Conservation (phyloP, 2,329 filamentous ascomycete species). For the Aureobasidium mangrovei region DNA sequence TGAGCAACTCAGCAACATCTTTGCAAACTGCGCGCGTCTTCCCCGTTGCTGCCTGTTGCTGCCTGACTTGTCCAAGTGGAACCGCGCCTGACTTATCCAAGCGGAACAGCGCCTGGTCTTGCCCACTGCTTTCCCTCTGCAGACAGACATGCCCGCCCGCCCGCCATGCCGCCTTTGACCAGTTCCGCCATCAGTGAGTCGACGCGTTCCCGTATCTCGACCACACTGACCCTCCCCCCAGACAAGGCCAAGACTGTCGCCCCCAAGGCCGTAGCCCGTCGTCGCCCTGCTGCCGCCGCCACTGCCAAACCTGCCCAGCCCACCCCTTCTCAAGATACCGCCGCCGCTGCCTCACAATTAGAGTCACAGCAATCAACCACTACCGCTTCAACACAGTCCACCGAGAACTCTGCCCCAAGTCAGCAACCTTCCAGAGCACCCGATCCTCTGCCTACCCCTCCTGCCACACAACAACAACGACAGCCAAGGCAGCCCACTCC, state of each 20-base stretch:
- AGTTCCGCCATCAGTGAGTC: slow-evolving; percentile 45
- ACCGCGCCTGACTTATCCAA: no score
- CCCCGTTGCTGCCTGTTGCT: no score
- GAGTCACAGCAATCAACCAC: neutral
- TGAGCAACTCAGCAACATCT: no score
- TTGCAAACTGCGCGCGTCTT: no score
- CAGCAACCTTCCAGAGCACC: neutral
- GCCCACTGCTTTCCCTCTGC: no score
- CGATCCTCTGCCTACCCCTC: slow-evolving; percentile 8
- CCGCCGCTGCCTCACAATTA: neutral
- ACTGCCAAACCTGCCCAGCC: slow-evolving; percentile 15
- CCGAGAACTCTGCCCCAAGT: neutral
- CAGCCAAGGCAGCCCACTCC: neutral
- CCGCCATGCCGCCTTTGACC: slow-evolving; percentile 38
- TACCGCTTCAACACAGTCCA: neutral
- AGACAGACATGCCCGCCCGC: neutral
- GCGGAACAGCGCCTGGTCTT: no score
- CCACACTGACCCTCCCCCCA: slow-evolving; percentile 17
- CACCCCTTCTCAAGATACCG: neutral
- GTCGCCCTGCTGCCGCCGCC: slow-evolving; percentile 25
- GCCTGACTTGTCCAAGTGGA: no score
- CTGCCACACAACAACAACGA: neutral
- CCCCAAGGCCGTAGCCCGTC: slow-evolving; percentile 39
- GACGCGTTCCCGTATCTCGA: slow-evolving; percentile 15
- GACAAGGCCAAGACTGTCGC: slow-evolving; percentile 40